A percentile compares a stretch with the other conserved stretches of the same genome.
Conservation (phyloP, 2,329 filamentous ascomycete genomes). For the Scedosporium aurantiacum region DNA sequence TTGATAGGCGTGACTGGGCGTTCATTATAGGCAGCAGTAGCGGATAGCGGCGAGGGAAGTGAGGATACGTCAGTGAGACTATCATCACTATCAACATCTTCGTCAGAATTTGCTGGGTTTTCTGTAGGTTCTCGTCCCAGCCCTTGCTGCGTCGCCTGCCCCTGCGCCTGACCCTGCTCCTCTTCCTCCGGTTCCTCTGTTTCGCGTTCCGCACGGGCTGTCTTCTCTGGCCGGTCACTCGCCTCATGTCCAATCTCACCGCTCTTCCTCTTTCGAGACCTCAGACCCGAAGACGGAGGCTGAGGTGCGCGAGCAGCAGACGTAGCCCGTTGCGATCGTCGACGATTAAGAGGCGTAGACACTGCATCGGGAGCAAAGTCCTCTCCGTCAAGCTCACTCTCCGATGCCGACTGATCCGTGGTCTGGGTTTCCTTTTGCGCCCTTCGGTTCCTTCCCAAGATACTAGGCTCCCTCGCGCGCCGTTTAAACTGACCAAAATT, state of each 20-base stretch:
- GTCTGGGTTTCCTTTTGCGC: constrained; percentile 13
- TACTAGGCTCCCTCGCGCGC: constrained; percentile 49
- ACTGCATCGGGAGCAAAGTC: constrained; percentile 54
- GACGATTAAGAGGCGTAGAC: constrained; percentile 51
- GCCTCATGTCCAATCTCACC: constrained; percentile 27
- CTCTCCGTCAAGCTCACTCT: constrained; percentile 29
- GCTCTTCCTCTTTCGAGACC: constrained; percentile 43
- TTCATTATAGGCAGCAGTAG: constrained; percentile 14
- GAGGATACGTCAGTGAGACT: constrained; percentile 24
- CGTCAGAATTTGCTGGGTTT: constrained; percentile 11
- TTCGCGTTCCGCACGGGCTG: constrained; percentile 18
- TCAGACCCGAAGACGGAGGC: constrained; percentile 5
- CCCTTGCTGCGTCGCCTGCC: constrained; percentile 10
- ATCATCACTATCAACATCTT: constrained; percentile 12
- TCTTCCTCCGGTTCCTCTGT: constrained; percentile 10
- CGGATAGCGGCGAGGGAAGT: constrained; percentile 23
- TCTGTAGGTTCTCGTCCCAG: constrained; percentile 11
- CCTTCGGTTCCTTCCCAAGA: constrained; percentile 42
- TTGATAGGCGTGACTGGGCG: constrained; percentile 32
- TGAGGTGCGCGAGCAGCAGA: neutral
- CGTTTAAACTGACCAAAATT: constrained; percentile 49
- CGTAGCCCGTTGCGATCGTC: constrained; percentile 22
- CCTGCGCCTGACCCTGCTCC: constrained; percentile 4
- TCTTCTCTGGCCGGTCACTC: constrained; percentile 25
- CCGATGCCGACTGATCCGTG: constrained; percentile 15